Base-by-base conservation (phyloP, 306 rosid genomes). In the Urtica urens region DNA sequence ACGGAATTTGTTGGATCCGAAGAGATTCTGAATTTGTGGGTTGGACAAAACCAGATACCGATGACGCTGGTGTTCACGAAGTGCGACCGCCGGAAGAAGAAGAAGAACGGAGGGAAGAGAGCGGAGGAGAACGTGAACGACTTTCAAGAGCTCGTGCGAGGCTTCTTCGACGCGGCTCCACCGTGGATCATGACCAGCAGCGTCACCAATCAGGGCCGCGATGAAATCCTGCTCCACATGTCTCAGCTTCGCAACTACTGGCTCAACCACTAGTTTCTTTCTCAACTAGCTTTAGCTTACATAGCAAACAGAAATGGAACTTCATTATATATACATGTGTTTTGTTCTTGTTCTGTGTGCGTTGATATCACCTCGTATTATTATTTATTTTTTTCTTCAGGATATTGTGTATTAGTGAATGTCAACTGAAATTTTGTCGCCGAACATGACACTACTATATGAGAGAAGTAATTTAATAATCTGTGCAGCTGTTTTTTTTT, bases 171-270 rank as follows among this genome's bases (percentile, higher is more conserved):
- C 49, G 63, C 96, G 0, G 79, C 72, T 25, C 94, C 99, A 1
- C 99, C 96, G 0, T 92, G 99, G 99, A 86, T 92, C 62, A 92
- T 92, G 99, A 92, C 99, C 38, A 92, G 99, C 70, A 92, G 87
- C 51, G 70, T 85, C 38, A 82, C 96, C 43, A 71, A 78, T 67
- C 93, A 85, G 54, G 99, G 99, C 42, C 94, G 96, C 6, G 99
- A 92, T 43, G 99, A 92, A 69, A 82, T 86, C 58, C 72, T 92
- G 33, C 76, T 92, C 17, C 96, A 92, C 49, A 92, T 92, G 79
- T 92, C 96, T 37, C 99, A 85, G 76, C 79, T 92, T 22, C 77
- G 99, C 33, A 85, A 79, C 62, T 92, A 92, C 74, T 92, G 99
- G 99, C 94, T 92, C 70, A 79, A 92, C 77, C 87, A 92, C 77